Conservation (phyloP, 1,139 yeast genomes). For the Meyerozyma elateridarum region DNA sequence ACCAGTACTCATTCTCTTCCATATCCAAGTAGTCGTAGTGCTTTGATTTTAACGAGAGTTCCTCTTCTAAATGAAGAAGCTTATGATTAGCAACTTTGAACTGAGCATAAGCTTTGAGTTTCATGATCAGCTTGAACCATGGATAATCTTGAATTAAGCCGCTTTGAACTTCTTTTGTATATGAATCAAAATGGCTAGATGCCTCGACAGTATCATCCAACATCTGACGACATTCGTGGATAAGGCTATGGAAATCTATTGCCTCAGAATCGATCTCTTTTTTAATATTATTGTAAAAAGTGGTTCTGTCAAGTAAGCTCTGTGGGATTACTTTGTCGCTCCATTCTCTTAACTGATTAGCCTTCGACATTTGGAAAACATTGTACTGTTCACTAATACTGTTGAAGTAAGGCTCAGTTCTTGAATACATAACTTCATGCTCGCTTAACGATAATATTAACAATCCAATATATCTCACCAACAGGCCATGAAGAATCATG, state of each 20-base stretch:
- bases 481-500: slow-evolving; percentile 31
- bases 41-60: slow-evolving; percentile 19
- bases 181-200: slow-evolving; percentile 27
- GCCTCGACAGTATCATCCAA: not conserved
- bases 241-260: slow-evolving; percentile 17
- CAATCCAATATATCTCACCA: slow-evolving; percentile 36
- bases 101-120: slow-evolving; percentile 53
- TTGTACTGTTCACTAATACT: slow-evolving; percentile 17
- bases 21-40: slow-evolving; percentile 21
- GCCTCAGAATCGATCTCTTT: slow-evolving; percentile 12
- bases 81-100: slow-evolving; percentile 52
- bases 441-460: slow-evolving; percentile 35
- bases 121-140: slow-evolving; percentile 59
- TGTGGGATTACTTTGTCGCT: slow-evolving; percentile 17
- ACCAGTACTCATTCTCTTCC: slow-evolving; percentile 12
- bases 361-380: slow-evolving; percentile 13
- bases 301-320: slow-evolving; percentile 18
- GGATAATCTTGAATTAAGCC: slow-evolving; percentile 59
- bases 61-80: slow-evolving; percentile 29
- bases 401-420: slow-evolving; percentile 21
- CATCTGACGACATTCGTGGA: slow-evolving; percentile 14
- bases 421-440: slow-evolving; percentile 37
- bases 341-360: slow-evolving; percentile 19
- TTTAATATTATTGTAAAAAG: slow-evolving; percentile 20
- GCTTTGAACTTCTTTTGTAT: slow-evolving; percentile 36